Evolutionary conservation across 768 basidiomycete genomes (phyloP), one percentile per base, ranked within the genome.

Genomic region (Boletus sp.): DNA sequence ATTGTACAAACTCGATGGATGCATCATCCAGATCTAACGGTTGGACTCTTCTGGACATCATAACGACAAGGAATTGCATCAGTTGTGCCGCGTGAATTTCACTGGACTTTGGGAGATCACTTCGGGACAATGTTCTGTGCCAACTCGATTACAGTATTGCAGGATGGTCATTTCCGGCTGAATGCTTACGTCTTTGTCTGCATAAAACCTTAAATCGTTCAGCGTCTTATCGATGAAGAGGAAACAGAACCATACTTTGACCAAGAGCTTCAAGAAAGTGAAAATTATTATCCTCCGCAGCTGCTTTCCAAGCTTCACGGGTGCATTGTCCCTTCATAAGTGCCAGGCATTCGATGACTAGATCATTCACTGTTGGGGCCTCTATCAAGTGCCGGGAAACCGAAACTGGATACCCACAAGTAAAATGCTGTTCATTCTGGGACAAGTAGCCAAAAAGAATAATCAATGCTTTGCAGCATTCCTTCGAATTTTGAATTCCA

Each of bases 381-480:
- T 62, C 47, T 37, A 47, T n/a, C 20, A 42, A 15, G 2, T 39
- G 41, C 46, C 20, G 8, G 10, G 29, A 60, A 52, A 30, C n/a
- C 11, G 40, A 47, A 18, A 17, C 33, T 1, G 14, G 14, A 18
- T 11, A 62, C 72, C 61, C 45, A 62, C 71, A 37, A 58, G 36
- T 37, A 44, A 53, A 20, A 55, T 57, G 17, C 37, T 63, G 61
- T 30, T 63, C 72, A n/a, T 57, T 51, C 47, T 53, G 62, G 24
- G 63, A 68, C 30, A 62, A 20, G 50, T 57, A 54, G 9, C 63
- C 62, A 33, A 70, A 70, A 30, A 71, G 70, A 48, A 63, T 46
- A 1, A 70, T 59, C 50, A 71, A 54, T n/a, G 55, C 57, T 52
- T 63, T 70, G 47, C 72, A 70, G 51, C 68, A 73, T 45, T 72